Evolutionary conservation across 179 eudicot species (phyloP).

Genomic region (Vitellaria paradoxa): DNA sequence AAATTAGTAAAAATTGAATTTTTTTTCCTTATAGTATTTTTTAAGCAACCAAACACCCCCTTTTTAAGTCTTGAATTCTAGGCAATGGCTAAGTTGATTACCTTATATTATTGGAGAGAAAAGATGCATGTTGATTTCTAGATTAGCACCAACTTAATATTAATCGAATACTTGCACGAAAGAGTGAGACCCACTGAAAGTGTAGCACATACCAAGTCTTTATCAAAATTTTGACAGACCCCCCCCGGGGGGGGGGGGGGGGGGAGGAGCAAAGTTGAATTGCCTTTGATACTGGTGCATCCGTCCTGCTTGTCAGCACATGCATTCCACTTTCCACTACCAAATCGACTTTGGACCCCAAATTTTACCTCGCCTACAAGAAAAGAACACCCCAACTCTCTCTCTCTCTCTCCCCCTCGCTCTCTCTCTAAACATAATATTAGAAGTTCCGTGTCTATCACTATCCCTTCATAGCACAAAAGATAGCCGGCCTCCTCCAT

Average conservation of each 20-base stretch:
- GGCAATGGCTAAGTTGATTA: neutral
- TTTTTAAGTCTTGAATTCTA: too few species aligned
- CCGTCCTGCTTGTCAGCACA: conserved; percentile 70
- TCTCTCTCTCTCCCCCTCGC: conserved; percentile 7
- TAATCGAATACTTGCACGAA: conserved; percentile 16
- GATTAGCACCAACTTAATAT: conserved; percentile 10
- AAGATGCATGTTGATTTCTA: conserved; percentile 16
- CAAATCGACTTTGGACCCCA: conserved; percentile 50
- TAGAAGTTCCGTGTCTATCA: conserved; percentile 4
- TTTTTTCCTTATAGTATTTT: too few species aligned
- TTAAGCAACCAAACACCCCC: too few species aligned
- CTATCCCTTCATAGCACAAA: neutral
- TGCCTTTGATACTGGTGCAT: conserved; percentile 60
- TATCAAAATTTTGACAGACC: conserved; percentile 14
- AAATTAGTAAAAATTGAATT: too few species aligned
- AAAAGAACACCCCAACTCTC: conserved; percentile 41
- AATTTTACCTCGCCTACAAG: conserved; percentile 65
- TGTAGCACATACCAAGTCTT: conserved; percentile 27
- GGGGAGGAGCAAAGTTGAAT: conserved; percentile 35
- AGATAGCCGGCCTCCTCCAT: neutral
- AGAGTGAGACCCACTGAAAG: conserved; percentile 45
- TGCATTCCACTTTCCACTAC: conserved; percentile 82
- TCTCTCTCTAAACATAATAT: conserved; percentile 10
- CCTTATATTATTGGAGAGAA: neutral
- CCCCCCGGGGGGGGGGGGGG: conserved; percentile 6